Conservation (phyloP, 148 eudicot genomes). For the Cornus florida region DNA sequence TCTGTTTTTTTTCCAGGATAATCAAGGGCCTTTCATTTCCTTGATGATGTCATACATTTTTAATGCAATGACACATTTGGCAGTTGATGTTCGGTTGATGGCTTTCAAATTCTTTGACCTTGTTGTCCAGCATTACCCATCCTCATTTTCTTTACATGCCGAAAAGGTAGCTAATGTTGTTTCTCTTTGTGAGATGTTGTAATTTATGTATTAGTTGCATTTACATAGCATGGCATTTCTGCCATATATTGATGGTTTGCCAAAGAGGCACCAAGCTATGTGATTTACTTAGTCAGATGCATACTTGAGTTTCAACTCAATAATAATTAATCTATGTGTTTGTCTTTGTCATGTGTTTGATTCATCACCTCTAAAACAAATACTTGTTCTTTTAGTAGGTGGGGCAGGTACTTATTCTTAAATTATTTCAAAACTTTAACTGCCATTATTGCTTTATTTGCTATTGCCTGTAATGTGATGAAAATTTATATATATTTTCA, state of each 20-base stretch:
- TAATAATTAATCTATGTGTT: background rate
- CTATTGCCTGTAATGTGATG: background rate
- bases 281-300: background rate
- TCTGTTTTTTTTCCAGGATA: constrained; percentile 54
- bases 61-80: constrained; percentile 87
- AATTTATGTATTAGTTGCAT: background rate
- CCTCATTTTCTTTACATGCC: constrained; percentile 65
- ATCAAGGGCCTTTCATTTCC: constrained; percentile 74
- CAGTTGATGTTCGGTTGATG: constrained; percentile 84
- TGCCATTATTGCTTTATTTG: background rate
- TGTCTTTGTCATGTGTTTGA: background rate
- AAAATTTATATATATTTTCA: background rate
- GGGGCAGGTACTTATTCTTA: background rate
- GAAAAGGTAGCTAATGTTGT: constrained; percentile 60
- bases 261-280: background rate
- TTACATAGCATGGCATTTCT: background rate
- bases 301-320: background rate
- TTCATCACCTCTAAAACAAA: background rate
- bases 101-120: constrained; percentile 89
- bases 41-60: constrained; percentile 84
- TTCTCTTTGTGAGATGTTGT: background rate
- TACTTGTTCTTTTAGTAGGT: background rate
- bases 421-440: background rate
- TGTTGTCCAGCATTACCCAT: constrained; percentile 66
- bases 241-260: constrained; percentile 1